phyloP scores from a whole-genome alignment of 768 basidiomycete species.

The Tulasnella sp. region DNA sequence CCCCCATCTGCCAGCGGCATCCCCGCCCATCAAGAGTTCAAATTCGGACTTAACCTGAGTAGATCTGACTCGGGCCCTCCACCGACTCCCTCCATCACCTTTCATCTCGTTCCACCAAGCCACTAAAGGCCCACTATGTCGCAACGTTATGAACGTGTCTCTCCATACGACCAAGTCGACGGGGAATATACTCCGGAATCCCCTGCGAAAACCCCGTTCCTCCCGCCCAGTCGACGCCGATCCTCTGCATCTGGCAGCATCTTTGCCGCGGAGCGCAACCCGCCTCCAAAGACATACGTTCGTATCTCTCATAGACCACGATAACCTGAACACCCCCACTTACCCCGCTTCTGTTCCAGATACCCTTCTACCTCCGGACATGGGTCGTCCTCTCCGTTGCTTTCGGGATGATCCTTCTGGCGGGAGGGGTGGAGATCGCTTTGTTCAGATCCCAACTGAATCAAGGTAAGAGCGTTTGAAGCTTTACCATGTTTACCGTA shows the following conservation, averaged over 20 bases:
- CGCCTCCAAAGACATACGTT: neutral
- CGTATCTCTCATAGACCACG: neutral
- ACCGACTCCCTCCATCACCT: neutral
- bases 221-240: neutral
- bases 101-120: neutral
- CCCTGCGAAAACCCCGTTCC: neutral
- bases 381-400: slow-evolving; percentile 30
- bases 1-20: neutral
- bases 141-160: neutral
- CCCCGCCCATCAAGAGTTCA: neutral
- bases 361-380: slow-evolving; percentile 18
- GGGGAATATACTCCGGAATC: no score
- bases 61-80: neutral
- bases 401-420: slow-evolving; percentile 51
- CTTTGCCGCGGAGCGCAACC: neutral
- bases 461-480: no score
- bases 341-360: neutral
- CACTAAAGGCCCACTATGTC: neutral
- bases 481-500: no score
- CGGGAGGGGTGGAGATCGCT: slow-evolving; percentile 54
- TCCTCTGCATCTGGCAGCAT: neutral
- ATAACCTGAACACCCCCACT: neutral
- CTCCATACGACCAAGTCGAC: no score
- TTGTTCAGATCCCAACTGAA: slow-evolving; percentile 49
- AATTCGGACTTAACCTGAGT: neutral